These are phyloP conservation scores for Mycena citricolor DNA, from an alignment of 1,284 basidiomycete species.

Conservation along the genomic window DNA sequence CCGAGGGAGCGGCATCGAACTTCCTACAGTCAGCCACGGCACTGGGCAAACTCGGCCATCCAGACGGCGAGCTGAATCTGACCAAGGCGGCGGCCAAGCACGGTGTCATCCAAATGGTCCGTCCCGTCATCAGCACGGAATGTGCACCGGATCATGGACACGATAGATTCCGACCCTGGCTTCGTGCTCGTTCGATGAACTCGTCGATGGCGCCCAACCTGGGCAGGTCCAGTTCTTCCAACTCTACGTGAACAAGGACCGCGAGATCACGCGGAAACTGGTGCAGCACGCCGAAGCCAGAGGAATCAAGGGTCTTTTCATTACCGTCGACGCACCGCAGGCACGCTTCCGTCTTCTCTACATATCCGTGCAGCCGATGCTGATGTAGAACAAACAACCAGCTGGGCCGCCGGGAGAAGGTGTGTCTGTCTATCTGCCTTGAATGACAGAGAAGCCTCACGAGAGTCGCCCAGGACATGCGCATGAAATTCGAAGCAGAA, in stretches of 20 bases:
- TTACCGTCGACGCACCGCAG: slow-evolving; percentile 93
- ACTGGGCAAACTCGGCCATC: slow-evolving; percentile 88
- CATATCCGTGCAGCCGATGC: too few relatives aligned
- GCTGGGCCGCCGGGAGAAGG: slow-evolving; percentile 83
- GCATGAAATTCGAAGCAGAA: slow-evolving; percentile 90
- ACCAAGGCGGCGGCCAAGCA: slow-evolving; percentile 84
- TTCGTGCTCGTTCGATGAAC: slow-evolving; percentile 87
- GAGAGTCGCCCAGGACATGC: slow-evolving; percentile 73
- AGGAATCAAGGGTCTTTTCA: slow-evolving; percentile 85
- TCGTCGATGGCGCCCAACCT: slow-evolving; percentile 75
- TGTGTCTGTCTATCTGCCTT: neutral
- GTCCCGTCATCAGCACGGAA: neutral
- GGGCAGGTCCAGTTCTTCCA: slow-evolving; percentile 82
- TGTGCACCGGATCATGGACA: neutral
- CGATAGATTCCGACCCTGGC: slow-evolving; percentile 82
- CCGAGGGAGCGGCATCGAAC: slow-evolving; percentile 1
- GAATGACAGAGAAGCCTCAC: too few relatives aligned
- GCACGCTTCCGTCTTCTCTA: neutral
- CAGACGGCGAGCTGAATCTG: slow-evolving; percentile 86
- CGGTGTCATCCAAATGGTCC: slow-evolving; percentile 86
- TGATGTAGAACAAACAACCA: too few relatives aligned
- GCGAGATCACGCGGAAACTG: slow-evolving; percentile 77
- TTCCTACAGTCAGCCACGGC: slow-evolving; percentile 68
- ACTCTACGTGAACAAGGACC: slow-evolving; percentile 86
- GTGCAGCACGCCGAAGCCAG: slow-evolving; percentile 83